Percentiles rank a stretch among this genome's conserved stretches.
Conservation (phyloP, 805 yeast genomes). For the Kodamaea jinghongensis region DNA sequence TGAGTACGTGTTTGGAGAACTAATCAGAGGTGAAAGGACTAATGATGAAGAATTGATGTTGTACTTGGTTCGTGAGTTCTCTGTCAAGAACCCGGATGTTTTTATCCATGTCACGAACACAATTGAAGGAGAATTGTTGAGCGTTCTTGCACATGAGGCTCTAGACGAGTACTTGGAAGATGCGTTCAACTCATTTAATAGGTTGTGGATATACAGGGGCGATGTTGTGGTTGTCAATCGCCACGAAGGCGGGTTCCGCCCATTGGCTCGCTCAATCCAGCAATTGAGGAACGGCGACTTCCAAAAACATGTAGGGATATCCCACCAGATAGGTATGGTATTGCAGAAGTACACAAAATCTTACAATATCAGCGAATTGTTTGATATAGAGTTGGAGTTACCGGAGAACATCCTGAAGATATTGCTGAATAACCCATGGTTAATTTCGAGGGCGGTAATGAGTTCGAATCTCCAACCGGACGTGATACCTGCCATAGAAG, state of each 20-base stretch:
- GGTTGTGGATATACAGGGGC: slow-evolving; percentile 52
- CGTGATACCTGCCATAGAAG: too few species aligned
- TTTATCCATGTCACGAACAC: slow-evolving; percentile 8
- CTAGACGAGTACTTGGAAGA: slow-evolving; percentile 45
- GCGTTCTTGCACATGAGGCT: slow-evolving; percentile 47
- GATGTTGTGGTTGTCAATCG: slow-evolving; percentile 17
- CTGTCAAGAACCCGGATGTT: slow-evolving; percentile 14
- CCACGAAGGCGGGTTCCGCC: slow-evolving; percentile 6
- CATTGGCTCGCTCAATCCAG: slow-evolving; percentile 9
- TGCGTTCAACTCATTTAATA: slow-evolving; percentile 48
- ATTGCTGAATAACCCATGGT: slow-evolving; percentile 5
- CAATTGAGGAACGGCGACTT: slow-evolving; percentile 10
- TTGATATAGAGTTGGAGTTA: slow-evolving; percentile 8
- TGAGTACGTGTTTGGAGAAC: slow-evolving; percentile 36
- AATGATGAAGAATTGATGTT: slow-evolving; percentile 48
- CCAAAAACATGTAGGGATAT: neutral
- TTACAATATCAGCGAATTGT: slow-evolving; percentile 7
- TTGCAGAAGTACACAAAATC: neutral
- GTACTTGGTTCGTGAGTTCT: slow-evolving; percentile 37
- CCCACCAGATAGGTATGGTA: neutral
- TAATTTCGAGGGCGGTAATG: slow-evolving; percentile 1
- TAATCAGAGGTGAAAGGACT: slow-evolving; percentile 42
- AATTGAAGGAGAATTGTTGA: slow-evolving; percentile 28
- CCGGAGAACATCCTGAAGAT: neutral
- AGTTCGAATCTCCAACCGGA: too few species aligned